phyloP scores from a whole-genome alignment of 768 basidiomycete genomes.

The Gyrodon lividus region DNA sequence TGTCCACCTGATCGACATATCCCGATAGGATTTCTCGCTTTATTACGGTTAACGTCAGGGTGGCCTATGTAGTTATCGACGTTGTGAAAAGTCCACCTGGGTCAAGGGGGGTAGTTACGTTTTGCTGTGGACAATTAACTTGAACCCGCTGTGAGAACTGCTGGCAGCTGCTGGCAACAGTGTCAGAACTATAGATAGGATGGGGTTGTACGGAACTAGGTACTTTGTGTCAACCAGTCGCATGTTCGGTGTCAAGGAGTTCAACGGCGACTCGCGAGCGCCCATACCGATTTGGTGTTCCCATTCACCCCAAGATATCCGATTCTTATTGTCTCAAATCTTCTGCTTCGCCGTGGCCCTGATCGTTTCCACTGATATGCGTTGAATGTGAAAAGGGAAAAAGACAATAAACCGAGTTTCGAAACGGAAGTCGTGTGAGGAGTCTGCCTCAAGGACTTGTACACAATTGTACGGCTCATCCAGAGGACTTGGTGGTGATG shows the following conservation, averaged over 20 bases:
- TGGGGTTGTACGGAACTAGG: no score
- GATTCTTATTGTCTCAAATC: conserved; percentile 9
- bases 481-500: no score
- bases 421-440: neutral
- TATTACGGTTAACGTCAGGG: neutral
- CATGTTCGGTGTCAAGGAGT: no score
- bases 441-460: no score
- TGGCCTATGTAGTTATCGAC: neutral
- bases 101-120: neutral
- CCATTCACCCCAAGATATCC: conserved; percentile 8
- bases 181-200: no score
- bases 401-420: conserved; percentile 7
- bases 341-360: no score
- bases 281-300: conserved; percentile 1
- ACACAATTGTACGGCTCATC: neutral
- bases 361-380: no score
- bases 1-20: conserved; percentile 30
- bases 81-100: neutral
- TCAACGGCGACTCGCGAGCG: neutral
- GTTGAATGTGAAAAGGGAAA: no score
- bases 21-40: neutral
- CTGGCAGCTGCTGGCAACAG: no score
- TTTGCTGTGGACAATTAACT: neutral
- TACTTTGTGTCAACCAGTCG: neutral
- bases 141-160: neutral